These are phyloP conservation scores for Capsella rubella DNA, from an alignment of 441 rosid genomes.

Conservation along the genomic window DNA sequence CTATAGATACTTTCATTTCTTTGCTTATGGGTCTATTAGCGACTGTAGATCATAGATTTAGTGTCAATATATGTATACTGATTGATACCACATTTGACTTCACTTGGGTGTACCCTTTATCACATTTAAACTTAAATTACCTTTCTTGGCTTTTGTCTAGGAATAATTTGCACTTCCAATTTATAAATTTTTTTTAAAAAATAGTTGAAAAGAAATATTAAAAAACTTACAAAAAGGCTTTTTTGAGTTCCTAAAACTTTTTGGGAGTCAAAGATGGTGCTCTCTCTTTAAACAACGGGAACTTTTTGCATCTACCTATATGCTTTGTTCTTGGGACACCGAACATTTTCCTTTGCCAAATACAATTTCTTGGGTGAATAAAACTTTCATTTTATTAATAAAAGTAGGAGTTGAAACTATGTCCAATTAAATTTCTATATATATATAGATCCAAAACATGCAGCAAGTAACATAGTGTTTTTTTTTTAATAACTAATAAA, in stretches of 20 bases:
- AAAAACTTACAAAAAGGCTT: constrained; percentile 38
- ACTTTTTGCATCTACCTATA: constrained; percentile 47
- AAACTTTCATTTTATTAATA: constrained; percentile 24
- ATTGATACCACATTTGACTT: constrained; percentile 34
- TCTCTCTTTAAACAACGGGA: constrained; percentile 28
- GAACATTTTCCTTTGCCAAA: constrained; percentile 45
- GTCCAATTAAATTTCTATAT: neutral
- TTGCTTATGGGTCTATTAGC: neutral
- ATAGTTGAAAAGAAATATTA: constrained; percentile 24
- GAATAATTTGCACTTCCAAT: constrained; percentile 19
- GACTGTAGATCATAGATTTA: neutral
- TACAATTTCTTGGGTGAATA: constrained; percentile 41
- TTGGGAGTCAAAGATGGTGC: constrained; percentile 47
- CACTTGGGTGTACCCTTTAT: constrained; percentile 17
- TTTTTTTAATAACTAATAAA: neutral
- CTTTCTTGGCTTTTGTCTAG: constrained; percentile 11
- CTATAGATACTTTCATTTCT: neutral
- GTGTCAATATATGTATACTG: constrained; percentile 12
- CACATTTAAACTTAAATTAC: constrained; percentile 31
- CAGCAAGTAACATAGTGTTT: neutral
- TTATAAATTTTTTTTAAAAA: neutral
- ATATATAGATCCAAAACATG: constrained; percentile 18
- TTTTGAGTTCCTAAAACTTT: constrained; percentile 53
- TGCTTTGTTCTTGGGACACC: constrained; percentile 48
- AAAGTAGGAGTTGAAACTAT: constrained; percentile 45